phyloP scores from a whole-genome alignment of 495 filamentous ascomycete species.

The Talaromyces wortmannii region DNA sequence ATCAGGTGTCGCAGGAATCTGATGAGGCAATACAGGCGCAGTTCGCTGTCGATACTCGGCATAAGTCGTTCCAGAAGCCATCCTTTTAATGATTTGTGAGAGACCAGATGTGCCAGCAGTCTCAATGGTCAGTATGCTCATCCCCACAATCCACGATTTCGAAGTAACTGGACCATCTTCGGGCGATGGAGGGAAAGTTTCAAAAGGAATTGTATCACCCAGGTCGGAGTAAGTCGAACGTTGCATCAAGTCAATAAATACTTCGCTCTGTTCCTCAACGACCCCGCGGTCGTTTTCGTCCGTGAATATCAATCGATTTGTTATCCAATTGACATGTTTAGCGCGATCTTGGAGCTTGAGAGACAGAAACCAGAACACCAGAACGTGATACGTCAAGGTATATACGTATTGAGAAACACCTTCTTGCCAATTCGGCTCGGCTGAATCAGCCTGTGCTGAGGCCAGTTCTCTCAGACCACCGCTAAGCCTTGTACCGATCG shows the following conservation, averaged over 20 bases:
- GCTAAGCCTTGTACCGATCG: slow-evolving; percentile 29
- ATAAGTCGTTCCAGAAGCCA: slow-evolving; percentile 78
- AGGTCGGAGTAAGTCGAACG: slow-evolving; percentile 80
- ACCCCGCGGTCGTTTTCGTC: slow-evolving; percentile 66
- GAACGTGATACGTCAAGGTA: slow-evolving; percentile 86
- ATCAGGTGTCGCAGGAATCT: slow-evolving; percentile 46
- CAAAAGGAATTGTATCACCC: slow-evolving; percentile 44
- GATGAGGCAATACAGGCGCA: slow-evolving; percentile 59
- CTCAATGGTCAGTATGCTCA: slow-evolving; percentile 81
- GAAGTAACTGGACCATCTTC: slow-evolving; percentile 61
- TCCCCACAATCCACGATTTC: slow-evolving; percentile 80
- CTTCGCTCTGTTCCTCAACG: slow-evolving; percentile 86
- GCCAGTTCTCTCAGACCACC: slow-evolving; percentile 33
- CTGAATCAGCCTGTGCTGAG: slow-evolving; percentile 11
- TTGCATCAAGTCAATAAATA: slow-evolving; percentile 95
- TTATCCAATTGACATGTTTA: slow-evolving; percentile 84
- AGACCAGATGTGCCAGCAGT: slow-evolving; percentile 67
- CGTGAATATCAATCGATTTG: slow-evolving; percentile 70
- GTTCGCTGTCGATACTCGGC: slow-evolving; percentile 68
- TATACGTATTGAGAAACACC: slow-evolving; percentile 74
- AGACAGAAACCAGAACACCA: slow-evolving; percentile 93
- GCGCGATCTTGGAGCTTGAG: slow-evolving; percentile 76
- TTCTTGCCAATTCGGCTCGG: slow-evolving; percentile 28
- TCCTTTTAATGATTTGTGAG: slow-evolving; percentile 73
- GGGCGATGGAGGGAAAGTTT: slow-evolving; percentile 53